Conservation (phyloP, 1,284 basidiomycete species). For the Fomitopsis pinicola region DNA sequence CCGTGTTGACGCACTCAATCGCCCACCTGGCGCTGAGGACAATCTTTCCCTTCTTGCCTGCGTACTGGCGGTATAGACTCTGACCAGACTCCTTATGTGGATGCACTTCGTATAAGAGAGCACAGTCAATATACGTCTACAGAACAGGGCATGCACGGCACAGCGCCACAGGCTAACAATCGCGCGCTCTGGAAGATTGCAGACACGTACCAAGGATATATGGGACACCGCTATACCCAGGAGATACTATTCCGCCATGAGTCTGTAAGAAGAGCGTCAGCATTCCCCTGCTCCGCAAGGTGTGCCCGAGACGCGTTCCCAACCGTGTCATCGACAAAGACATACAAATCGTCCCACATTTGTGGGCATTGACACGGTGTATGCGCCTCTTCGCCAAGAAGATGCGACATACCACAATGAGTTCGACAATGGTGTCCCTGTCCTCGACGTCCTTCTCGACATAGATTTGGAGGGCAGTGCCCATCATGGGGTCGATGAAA, state of each 20-base stretch:
- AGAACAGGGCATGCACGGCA: background rate
- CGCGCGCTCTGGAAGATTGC: conserved; percentile 4
- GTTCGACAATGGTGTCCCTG: conserved; percentile 53
- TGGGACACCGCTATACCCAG: conserved; percentile 68
- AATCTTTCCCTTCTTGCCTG: conserved; percentile 71
- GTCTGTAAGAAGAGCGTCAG: conserved; percentile 38
- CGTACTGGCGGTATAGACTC: conserved; percentile 71
- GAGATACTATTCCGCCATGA: conserved; percentile 68
- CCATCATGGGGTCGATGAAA: conserved; percentile 78
- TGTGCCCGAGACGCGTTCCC: too few relatives aligned
- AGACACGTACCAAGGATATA: conserved; percentile 66
- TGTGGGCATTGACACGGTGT: background rate
- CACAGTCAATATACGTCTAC: background rate
- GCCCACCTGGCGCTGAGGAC: conserved; percentile 71
- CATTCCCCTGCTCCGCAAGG: background rate
- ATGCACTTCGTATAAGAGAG: conserved; percentile 46
- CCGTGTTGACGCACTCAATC: conserved; percentile 63
- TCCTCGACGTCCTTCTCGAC: conserved; percentile 75
- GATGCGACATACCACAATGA: conserved; percentile 54
- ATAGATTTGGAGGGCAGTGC: conserved; percentile 67
- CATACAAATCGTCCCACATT: background rate
- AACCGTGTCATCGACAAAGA: background rate
- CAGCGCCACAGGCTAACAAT: conserved; percentile 2
- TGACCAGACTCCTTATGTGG: conserved; percentile 76
- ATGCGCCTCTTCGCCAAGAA: background rate